Conservation (phyloP, 805 yeast genomes). For the Candida nanaspora region DNA sequence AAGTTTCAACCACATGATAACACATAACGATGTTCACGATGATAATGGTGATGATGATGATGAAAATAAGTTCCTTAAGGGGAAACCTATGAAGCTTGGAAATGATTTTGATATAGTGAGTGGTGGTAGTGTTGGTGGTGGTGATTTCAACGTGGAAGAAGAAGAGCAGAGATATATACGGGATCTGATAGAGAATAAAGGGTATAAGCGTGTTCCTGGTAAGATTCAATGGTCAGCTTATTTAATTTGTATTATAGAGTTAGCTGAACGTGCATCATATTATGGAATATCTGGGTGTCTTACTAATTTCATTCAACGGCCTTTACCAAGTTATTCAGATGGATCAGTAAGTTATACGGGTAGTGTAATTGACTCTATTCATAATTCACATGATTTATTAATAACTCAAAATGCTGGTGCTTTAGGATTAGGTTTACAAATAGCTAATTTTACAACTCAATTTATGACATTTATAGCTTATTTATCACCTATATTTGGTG, state of each 20-base stretch:
- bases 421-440: conserved; percentile 35
- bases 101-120: too few relatives aligned
- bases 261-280: conserved; percentile 50
- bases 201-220: conserved; percentile 11
- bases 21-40: not conserved
- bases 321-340: conserved; percentile 37
- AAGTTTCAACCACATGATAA: too few relatives aligned
- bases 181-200: not conserved
- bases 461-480: conserved; percentile 40
- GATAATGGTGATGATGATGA: not conserved
- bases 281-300: conserved; percentile 42
- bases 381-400: not conserved
- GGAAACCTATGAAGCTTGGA: too few relatives aligned
- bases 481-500: conserved; percentile 42
- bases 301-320: conserved; percentile 44
- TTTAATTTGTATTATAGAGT: conserved; percentile 31
- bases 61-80: too few relatives aligned
- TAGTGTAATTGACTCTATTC: conserved; percentile 13
- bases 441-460: conserved; percentile 38
- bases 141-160: not conserved
- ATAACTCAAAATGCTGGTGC: conserved; percentile 38
- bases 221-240: conserved; percentile 17
- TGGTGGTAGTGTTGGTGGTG: too few relatives aligned
- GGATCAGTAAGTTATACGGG: conserved; percentile 31
- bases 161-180: not conserved